Conservation (phyloP, 805 yeast species). For the Candida coleopterorum region DNA sequence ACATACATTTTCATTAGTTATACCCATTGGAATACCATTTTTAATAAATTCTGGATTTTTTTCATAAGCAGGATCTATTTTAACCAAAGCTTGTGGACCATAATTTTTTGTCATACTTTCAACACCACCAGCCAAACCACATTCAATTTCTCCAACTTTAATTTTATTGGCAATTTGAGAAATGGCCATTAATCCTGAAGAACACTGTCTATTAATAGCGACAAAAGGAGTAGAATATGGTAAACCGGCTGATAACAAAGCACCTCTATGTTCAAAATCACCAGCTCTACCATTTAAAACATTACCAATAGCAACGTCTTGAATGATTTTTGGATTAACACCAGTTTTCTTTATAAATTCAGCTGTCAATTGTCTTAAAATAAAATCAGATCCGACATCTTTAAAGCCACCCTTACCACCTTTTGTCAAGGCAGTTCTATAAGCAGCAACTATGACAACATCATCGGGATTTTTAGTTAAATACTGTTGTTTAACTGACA, state of each 20-base stretch:
- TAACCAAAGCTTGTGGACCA: constrained; percentile 73
- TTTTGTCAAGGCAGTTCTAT: constrained; percentile 85
- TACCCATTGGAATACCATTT: constrained; percentile 94
- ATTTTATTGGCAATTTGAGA: constrained; percentile 88
- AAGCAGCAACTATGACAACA: constrained; percentile 85
- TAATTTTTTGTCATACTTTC: constrained; percentile 91
- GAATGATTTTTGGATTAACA: constrained; percentile 52
- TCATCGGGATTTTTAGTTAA: constrained; percentile 70
- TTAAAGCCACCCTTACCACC: constrained; percentile 86
- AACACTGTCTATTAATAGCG: constrained; percentile 90
- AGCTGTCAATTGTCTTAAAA: constrained; percentile 60
- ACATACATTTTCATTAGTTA: constrained; percentile 89
- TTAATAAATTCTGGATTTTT: constrained; percentile 41
- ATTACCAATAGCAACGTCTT: constrained; percentile 86
- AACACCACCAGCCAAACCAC: constrained; percentile 90
- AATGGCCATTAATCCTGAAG: constrained; percentile 87
- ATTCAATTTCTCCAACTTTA: constrained; percentile 77
- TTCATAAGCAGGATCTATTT: constrained; percentile 32
- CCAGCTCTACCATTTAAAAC: constrained; percentile 92
- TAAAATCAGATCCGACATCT: constrained; percentile 76
- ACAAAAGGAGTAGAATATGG: constrained; percentile 75
- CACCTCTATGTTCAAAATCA: constrained; percentile 91
- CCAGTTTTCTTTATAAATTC: constrained; percentile 54
- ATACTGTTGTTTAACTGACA: constrained; percentile 28
- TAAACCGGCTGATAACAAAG: constrained; percentile 83